Evolutionary conservation across 768 basidiomycete species (phyloP), one percentile per base, ranked within the genome.

Genomic region (Gautieria morchelliformis): DNA sequence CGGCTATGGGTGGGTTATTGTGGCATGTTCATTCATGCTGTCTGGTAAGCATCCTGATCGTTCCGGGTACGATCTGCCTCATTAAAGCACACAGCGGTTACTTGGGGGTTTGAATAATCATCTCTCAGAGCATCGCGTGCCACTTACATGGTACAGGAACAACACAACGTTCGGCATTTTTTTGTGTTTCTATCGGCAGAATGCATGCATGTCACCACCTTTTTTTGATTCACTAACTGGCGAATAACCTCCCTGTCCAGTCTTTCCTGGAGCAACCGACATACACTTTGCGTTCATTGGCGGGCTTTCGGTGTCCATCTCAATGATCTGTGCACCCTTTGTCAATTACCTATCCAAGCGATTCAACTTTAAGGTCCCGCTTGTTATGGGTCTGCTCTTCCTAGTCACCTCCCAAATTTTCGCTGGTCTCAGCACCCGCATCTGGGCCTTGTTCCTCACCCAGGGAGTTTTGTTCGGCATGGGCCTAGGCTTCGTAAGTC

Each of bases 1-100:
- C 24, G 69, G 69, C n/a, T 70, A 69, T 59, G 69, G 69, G 5
- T 70, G 70, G 70, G 68, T 71, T 41, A 60, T 71, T 24, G 63
- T 63, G 7, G 58, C 51, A 1, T 69, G 66, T 59, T 22, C 68
- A 12, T 61, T 67, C 45, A 59, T 55, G 48, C 51, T 60, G 10
- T 66, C 64, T 47, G 65, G 39, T 68, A 62, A 63, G 51, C 24
- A 20, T 5, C n/a, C 4, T 61, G 7, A 37, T 52, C 11, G 7
- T 12, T 52, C 17, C 15, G 17, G 12, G 37, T 6, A 19, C 11
- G 32, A 33, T 37, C 4, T 32, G 30, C 19, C 19, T 22, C 15
- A 14, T n/a, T 47, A n/a, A 30, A 8, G 22, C 7, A 1, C 17
- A 15, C 24, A 56, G 55, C 55, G 2, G 55, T 47, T 5, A 49